Conservation (phyloP, 345 rosid genomes). For the Lagerstroemia speciosa region DNA sequence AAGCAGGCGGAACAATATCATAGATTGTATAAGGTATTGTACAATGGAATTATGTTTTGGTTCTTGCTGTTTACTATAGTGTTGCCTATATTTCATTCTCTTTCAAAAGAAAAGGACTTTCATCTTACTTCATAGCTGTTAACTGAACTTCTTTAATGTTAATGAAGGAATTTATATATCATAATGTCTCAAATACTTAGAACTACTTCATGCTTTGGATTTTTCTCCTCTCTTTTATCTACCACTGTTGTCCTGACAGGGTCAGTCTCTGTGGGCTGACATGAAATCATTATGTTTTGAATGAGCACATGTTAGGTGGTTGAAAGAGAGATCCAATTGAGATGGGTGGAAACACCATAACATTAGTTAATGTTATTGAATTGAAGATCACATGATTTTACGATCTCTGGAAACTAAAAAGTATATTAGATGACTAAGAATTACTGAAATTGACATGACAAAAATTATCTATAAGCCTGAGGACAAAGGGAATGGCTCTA, state of each 20-base stretch:
- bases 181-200: background rate
- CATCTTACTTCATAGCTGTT: background rate
- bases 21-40: conserved; percentile 60
- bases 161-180: background rate
- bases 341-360: background rate
- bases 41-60: background rate
- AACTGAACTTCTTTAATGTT: background rate
- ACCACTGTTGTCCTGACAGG: background rate
- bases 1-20: conserved; percentile 90
- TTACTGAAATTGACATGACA: background rate
- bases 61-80: background rate
- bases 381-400: background rate
- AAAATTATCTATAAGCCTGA: too few species aligned
- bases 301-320: background rate
- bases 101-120: background rate
- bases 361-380: background rate
- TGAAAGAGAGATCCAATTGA: background rate
- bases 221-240: background rate
- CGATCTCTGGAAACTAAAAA: background rate
- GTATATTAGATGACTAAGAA: background rate
- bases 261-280: background rate
- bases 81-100: background rate
- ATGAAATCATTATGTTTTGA: too few species aligned
- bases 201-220: background rate
- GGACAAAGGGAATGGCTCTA: background rate